These are phyloP conservation scores for Neurospora hispaniola DNA, from an alignment of 495 filamentous ascomycete genomes.

Conservation along the genomic window DNA sequence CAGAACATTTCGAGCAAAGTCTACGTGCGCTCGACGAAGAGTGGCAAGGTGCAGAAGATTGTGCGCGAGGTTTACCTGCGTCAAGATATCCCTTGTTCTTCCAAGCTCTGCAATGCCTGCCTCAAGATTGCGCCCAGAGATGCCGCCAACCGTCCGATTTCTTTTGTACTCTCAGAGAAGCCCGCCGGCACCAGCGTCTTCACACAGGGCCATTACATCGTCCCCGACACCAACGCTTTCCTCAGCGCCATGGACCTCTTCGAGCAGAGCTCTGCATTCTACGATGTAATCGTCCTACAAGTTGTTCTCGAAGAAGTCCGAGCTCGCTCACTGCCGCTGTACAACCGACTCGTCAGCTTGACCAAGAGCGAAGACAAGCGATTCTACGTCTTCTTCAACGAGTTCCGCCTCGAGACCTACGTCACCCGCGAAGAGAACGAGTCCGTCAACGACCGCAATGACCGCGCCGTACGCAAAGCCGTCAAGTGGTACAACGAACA, in stretches of 20 bases:
- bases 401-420: conserved; percentile 89
- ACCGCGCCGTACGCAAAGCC: conserved; percentile 77
- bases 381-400: conserved; percentile 98
- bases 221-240: conserved; percentile 94
- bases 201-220: conserved; percentile 83
- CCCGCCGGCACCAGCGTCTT: conserved; percentile 74
- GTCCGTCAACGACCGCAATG: conserved; percentile 93
- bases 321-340: conserved; percentile 86
- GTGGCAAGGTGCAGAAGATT: conserved; percentile 96
- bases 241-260: conserved; percentile 94
- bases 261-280: conserved; percentile 82
- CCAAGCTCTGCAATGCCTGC: conserved; percentile 71
- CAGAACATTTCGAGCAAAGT: conserved; percentile 82
- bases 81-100: conserved; percentile 96
- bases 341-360: conserved; percentile 80
- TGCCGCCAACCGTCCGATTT: conserved; percentile 60
- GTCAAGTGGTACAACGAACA: conserved; percentile 86
- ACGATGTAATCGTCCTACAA: conserved; percentile 91
- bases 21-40: conserved; percentile 84
- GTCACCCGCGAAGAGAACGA: conserved; percentile 64
- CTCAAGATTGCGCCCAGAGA: conserved; percentile 58
- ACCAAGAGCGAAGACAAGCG: conserved; percentile 92
- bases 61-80: conserved; percentile 92
- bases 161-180: conserved; percentile 77
- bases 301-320: conserved; percentile 92